Conservation (phyloP, 768 basidiomycete species). For the Xerocomellus dryophilus region DNA sequence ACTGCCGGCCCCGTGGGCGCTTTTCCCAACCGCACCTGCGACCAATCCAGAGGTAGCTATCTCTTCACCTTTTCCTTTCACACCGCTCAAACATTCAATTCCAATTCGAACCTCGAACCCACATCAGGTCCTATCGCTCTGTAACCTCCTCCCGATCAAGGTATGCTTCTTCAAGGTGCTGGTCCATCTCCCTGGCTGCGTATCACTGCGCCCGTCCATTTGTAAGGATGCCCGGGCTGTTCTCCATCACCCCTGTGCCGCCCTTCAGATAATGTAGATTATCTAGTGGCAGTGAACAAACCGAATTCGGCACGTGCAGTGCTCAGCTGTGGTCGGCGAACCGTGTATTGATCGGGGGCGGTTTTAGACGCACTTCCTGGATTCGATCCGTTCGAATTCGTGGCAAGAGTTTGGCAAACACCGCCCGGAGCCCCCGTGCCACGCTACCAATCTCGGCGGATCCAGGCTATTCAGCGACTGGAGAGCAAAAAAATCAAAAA, state of each 20-base stretch:
- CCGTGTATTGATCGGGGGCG: constrained; percentile 28
- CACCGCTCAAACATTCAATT: not conserved
- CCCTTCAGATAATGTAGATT: constrained; percentile 1
- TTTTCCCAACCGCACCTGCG: not conserved
- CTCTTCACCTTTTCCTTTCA: constrained; percentile 6
- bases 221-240: constrained; percentile 3
- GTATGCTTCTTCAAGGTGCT: constrained; percentile 14
- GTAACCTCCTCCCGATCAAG: constrained; percentile 13
- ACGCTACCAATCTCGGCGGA: constrained; percentile 6
- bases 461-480: constrained; percentile 20
- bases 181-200: constrained; percentile 19
- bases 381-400: constrained; percentile 16
- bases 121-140: constrained; percentile 20
- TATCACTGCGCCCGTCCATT: constrained; percentile 16
- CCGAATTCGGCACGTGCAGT: constrained; percentile 14
- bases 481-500: not conserved
- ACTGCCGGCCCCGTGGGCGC: not conserved
- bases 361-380: constrained; percentile 15
- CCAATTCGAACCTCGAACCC: constrained; percentile 14
- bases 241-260: constrained; percentile 8
- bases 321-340: constrained; percentile 28
- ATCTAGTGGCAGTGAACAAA: constrained; percentile 18
- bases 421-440: constrained; percentile 17
- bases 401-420: constrained; percentile 22
- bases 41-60: not conserved